Evolutionary conservation across 345 rosid species (phyloP).

Genomic region (Sisymbrium irio): DNA sequence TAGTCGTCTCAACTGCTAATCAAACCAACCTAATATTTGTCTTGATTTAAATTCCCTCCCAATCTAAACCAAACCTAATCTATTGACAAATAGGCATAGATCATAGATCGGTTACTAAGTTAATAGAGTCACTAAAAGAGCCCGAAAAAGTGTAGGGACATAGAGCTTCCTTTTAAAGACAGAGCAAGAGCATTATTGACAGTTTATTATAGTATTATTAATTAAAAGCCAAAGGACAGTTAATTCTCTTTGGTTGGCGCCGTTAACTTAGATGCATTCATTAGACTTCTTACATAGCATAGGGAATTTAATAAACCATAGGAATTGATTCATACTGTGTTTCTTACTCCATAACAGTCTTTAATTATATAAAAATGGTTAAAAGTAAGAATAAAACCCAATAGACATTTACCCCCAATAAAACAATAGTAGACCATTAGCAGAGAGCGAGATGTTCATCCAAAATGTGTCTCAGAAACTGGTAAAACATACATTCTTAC

Average conservation of each 20-base stretch:
- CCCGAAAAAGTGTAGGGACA: not conserved
- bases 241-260: constrained; percentile 18
- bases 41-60: not conserved
- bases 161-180: not conserved
- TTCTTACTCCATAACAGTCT: not conserved
- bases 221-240: not conserved
- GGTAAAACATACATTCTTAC: not conserved
- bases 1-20: constrained; percentile 6
- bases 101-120: not conserved
- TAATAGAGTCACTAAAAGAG: not conserved
- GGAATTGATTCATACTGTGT: not conserved
- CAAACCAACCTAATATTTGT: not conserved
- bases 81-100: not conserved
- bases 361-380: not conserved
- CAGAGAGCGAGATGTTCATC: constrained; percentile 26
- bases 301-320: not conserved
- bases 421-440: not conserved
- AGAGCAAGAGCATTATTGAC: not conserved
- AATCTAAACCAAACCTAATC: not conserved
- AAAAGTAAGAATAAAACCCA: not conserved
- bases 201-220: not conserved
- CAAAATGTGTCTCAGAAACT: constrained; percentile 13
- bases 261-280: constrained; percentile 19
- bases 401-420: constrained; percentile 8
- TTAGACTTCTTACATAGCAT: not conserved